Evolutionary conservation across 2,329 filamentous ascomycete species (phyloP).

Genomic region (Fusarium sp.): DNA sequence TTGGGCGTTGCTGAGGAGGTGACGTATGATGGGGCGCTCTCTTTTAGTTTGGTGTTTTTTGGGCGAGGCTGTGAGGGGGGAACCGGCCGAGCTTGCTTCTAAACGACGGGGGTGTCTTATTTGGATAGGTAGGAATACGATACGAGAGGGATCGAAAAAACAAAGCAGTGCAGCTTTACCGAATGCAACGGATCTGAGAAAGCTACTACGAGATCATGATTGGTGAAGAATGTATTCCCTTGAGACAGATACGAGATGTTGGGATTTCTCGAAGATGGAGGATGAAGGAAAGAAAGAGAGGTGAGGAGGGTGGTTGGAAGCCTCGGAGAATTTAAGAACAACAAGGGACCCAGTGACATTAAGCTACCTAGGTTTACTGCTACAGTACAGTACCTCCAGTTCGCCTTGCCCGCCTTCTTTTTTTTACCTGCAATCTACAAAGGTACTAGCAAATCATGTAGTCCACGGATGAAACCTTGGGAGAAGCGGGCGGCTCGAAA

Average conservation of each 20-base stretch:
- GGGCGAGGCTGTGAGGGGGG: conserved; percentile 38
- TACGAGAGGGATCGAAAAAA: conserved; percentile 12
- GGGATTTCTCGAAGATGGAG: conserved; percentile 2
- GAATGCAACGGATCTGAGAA: neutral
- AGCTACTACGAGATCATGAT: conserved; percentile 28
- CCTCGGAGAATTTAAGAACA: conserved; percentile 8
- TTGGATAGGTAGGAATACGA: neutral
- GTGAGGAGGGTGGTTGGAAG: neutral
- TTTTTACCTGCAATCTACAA: neutral
- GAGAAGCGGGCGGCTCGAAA: conserved; percentile 26
- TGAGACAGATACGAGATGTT: conserved; percentile 1
- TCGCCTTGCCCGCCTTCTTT: neutral
- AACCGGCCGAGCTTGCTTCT: conserved; percentile 7
- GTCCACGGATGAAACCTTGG: conserved; percentile 2
- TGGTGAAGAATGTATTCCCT: conserved; percentile 9
- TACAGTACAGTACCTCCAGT: neutral
- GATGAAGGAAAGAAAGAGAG: neutral
- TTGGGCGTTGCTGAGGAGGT: conserved; percentile 32
- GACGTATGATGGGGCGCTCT: conserved; percentile 37
- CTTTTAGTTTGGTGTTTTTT: conserved; percentile 26
- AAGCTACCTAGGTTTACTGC: neutral
- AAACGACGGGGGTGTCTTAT: neutral
- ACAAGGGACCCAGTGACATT: neutral
- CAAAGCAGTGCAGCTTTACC: conserved; percentile 9
- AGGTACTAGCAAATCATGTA: conserved; percentile 1